Evolutionary conservation across 1,284 basidiomycete genomes (phyloP), one percentile per base, ranked within the genome.

Genomic region (Ceratobasidium papillatum): DNA sequence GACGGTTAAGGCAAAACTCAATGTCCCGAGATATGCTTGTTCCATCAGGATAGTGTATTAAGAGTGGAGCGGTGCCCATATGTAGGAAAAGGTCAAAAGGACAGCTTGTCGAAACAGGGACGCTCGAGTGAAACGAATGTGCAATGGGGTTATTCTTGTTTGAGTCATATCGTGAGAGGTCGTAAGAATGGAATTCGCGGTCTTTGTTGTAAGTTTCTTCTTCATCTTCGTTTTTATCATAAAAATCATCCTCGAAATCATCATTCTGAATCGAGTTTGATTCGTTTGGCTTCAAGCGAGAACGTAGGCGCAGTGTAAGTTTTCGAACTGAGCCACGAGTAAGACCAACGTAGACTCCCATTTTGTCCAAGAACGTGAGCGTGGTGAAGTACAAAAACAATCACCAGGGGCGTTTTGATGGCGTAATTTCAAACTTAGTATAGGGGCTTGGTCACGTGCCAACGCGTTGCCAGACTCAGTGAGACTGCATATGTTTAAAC

Each of bases 391-490:
- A 22, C 3, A 3, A 36, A 8, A 47, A 52, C 19, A 38, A 25
- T 22, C 25, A 17, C n/a, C n/a, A n/a, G n/a, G n/a, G n/a, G n/a
- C n/a, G n/a, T n/a, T n/a, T n/a, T n/a, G n/a, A 54, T 9, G 11
- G 8, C 25, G 12, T 7, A 63, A 43, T 45, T 45, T 27, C 30
- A n/a, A 65, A 47, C 25, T 25, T 2, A 22, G 36, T 17, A 56
- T 51, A 69, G 66, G 66, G 41, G 66, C 22, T 58, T 38, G 52
- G 52, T 51, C 22, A 27, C 27, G 27, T 52, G 41, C 8, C 41
- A 43, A n/a, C n/a, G n/a, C 41, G 41, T 43, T 7, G 14, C 41
- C 14, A 14, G 41, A 43, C 41, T 43, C 14, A 7, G 8, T 14
- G 14, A 43, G 41, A 43, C 14, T 14, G 41, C 41, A 43, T 43